Conservation (phyloP, 371 early-diverging fungal species). For the Lichtheimia ramosa region DNA sequence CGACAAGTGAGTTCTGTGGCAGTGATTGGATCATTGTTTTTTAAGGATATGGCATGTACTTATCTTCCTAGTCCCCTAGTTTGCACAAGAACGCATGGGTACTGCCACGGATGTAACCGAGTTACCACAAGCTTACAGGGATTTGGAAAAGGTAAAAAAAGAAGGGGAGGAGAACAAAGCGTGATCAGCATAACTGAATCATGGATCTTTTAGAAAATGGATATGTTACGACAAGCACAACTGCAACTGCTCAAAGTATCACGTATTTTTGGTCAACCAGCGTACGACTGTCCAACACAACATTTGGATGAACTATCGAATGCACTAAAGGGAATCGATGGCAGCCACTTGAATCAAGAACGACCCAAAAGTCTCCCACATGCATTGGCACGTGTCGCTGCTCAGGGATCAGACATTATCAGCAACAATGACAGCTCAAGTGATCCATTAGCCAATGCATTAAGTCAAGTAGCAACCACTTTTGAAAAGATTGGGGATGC, state of each 20-base stretch:
- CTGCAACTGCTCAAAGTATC: background rate
- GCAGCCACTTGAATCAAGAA: background rate
- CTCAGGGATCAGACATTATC: background rate
- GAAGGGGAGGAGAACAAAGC: background rate
- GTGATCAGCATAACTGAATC: background rate
- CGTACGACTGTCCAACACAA: background rate
- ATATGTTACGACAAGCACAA: background rate
- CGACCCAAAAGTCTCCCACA: background rate
- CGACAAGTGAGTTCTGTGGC: background rate
- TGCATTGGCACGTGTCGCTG: background rate
- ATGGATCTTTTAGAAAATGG: background rate
- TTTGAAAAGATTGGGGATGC: background rate
- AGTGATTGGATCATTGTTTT: background rate
- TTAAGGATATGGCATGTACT: background rate
- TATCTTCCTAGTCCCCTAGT: background rate
- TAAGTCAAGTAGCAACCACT: background rate
- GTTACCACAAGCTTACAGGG: background rate
- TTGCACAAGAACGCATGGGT: background rate
- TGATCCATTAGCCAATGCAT: background rate
- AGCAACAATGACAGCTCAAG: background rate
- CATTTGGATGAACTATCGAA: background rate
- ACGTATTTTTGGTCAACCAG: background rate
- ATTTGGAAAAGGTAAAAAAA: background rate
- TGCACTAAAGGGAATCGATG: background rate
- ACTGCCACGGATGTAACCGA: background rate